Conservation (phyloP, 2,329 filamentous ascomycete genomes). For the Hypoxylon sp. region DNA sequence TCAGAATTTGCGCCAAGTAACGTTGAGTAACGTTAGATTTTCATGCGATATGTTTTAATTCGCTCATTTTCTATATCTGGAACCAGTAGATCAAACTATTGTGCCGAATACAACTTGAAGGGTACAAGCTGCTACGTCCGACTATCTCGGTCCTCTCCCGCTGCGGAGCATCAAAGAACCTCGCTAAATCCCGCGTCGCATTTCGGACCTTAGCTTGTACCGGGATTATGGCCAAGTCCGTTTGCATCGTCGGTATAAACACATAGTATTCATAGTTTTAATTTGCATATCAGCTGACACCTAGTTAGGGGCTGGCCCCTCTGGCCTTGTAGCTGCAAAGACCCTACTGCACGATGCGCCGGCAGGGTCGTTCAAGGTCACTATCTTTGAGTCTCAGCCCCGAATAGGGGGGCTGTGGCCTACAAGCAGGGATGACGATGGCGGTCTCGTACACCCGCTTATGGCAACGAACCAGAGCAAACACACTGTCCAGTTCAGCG, state of each 20-base stretch:
- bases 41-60: too few species aligned
- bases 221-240: slow-evolving; percentile 54
- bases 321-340: slow-evolving; percentile 76
- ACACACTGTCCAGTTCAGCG: slow-evolving; percentile 77
- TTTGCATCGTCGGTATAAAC: slow-evolving; percentile 62
- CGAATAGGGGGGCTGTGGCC: slow-evolving; percentile 84
- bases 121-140: slow-evolving; percentile 10
- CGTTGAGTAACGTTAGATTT: too few species aligned
- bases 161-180: slow-evolving; percentile 11
- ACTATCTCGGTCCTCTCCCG: slow-evolving; percentile 11
- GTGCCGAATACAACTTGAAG: too few species aligned
- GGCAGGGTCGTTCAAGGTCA: slow-evolving; percentile 68
- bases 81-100: too few species aligned
- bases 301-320: slow-evolving; percentile 69
- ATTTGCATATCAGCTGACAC: slow-evolving; percentile 11
- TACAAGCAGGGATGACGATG: slow-evolving; percentile 55
- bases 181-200: slow-evolving; percentile 14
- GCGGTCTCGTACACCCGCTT: slow-evolving; percentile 67
- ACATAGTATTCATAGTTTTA: too few species aligned
- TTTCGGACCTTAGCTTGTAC: slow-evolving; percentile 19
- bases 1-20: too few species aligned
- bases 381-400: slow-evolving; percentile 71
- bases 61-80: too few species aligned
- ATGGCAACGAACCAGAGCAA: slow-evolving; percentile 79
- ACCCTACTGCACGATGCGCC: slow-evolving; percentile 70